phyloP scores from a whole-genome alignment of 495 filamentous ascomycete species.

The Aspergillus egyptiacus region DNA sequence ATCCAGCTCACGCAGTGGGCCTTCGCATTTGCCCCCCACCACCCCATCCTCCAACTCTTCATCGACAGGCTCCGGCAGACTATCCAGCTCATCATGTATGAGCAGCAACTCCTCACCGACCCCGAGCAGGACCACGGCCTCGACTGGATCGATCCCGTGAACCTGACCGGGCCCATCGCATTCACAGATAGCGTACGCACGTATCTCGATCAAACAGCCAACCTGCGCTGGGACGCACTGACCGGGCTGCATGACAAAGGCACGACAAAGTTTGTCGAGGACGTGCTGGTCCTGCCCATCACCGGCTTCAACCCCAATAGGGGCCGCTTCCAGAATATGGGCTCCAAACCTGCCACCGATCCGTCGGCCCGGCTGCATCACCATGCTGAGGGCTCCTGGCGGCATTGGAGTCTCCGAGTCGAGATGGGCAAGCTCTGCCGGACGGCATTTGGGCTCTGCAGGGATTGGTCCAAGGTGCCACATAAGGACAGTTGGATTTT shows the following conservation, averaged over 20 bases:
- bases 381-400: conserved; percentile 18
- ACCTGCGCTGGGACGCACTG: conserved; percentile 17
- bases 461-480: conserved; percentile 16
- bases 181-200: conserved; percentile 10
- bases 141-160: conserved; percentile 11
- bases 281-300: conserved; percentile 18
- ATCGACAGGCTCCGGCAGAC: not conserved
- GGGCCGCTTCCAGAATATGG: conserved; percentile 12
- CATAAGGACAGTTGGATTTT: not conserved
- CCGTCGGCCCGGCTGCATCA: conserved; percentile 14
- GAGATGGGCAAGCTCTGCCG: conserved; percentile 20
- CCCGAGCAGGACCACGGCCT: conserved; percentile 1
- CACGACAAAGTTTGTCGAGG: conserved; percentile 12
- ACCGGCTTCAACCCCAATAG: conserved; percentile 19
- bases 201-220: conserved; percentile 1
- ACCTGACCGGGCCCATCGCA: conserved; percentile 15
- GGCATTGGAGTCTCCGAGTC: conserved; percentile 8
- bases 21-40: conserved; percentile 14
- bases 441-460: conserved; percentile 16
- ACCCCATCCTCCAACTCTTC: conserved; percentile 13
- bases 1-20: conserved; percentile 20
- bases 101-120: not conserved
- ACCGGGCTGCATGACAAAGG: conserved; percentile 14
- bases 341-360: conserved; percentile 17
- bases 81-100: not conserved